Evolutionary conservation across 164 flowering plant genomes (phyloP).

Genomic region (Liquidambar formosana): DNA sequence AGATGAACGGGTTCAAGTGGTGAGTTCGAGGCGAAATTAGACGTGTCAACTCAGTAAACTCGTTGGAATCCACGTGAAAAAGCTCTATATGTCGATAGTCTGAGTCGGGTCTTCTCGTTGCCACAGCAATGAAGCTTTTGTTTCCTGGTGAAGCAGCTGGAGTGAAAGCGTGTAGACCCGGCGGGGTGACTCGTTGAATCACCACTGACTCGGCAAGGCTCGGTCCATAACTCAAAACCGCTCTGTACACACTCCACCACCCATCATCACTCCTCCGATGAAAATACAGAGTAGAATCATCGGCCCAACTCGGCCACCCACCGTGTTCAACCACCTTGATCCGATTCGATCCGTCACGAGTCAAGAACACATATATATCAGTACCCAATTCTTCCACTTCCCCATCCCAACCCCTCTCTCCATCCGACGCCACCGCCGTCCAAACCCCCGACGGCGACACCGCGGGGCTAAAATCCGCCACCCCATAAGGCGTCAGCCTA

Average conservation of each 20-base stretch:
- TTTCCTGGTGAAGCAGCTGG: conserved; percentile 62
- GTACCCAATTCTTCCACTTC: conserved; percentile 74
- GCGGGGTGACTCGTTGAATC: conserved; percentile 74
- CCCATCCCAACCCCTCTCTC: conserved; percentile 72
- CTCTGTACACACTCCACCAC: conserved; percentile 78
- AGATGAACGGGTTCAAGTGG: conserved; percentile 82
- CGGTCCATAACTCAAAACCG: conserved; percentile 28
- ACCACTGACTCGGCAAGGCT: conserved; percentile 32
- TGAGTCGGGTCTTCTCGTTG: conserved; percentile 72
- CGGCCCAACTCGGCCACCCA: conserved; percentile 92
- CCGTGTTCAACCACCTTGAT: conserved; percentile 71
- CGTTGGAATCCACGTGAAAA: conserved; percentile 38
- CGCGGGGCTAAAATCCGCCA: conserved; percentile 83
- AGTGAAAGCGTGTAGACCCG: conserved; percentile 88
- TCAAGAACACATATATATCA: conserved; percentile 65
- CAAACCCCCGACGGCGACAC: conserved; percentile 78
- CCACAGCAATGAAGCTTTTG: conserved; percentile 61
- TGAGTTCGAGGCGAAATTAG: conserved; percentile 57
- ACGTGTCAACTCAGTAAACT: conserved; percentile 61
- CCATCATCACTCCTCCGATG: conserved; percentile 70
- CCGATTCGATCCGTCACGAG: conserved; percentile 64
- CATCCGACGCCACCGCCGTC: conserved; percentile 87
- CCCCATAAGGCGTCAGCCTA: conserved; percentile 67
- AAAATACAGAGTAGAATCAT: conserved; percentile 71
- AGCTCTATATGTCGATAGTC: conserved; percentile 77